Evolutionary conservation across 805 yeast genomes (phyloP), one percentile per base, ranked within the genome.

Genomic region (Zygosaccharomyces pseudorouxii): DNA sequence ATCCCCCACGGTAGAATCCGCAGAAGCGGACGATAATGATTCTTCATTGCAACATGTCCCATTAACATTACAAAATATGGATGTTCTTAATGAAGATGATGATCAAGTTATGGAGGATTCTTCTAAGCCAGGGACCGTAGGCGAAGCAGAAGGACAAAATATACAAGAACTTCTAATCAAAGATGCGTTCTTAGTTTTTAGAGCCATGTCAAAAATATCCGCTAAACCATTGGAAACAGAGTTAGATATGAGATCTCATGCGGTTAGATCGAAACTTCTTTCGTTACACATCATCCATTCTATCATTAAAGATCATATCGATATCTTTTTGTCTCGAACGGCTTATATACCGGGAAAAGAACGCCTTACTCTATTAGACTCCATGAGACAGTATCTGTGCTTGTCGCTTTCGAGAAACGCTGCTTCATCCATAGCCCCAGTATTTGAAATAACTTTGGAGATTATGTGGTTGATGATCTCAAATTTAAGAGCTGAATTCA

Each of bases 151-250:
- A 10, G 16, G 45, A 7, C 29, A 36, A 20, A 54, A 71, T 33
- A 78, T 75, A 45, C 81, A 79, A 54, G 95, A 87, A 50, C 66
- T 83, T 29, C 79, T 76, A 1, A 82, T 88, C 16, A 90, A 89
- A 59, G 99, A 93, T 65, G 97, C 98, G 0, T 92, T 90, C 61
- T 73, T 93, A 50, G 79, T 93, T 3, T 89, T 93, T 68, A 79
- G 99, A 63, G 92, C 97, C 1, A 86, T 93, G 93, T 87, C 97
- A 65, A 89, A 89, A 62, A 77, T 93, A 14, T 86, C 97, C 2
- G 86, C 87, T 42, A 93, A 93, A 67, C 77, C 83, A 23, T 71
- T 92, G 50, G 97, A 90, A 51, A 76, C 81, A 36, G 86, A 83
- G 31, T 69, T 89, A 52, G 95, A 86, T 65, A 83, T 84, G 89